Evolutionary conservation across 192 early-diverging fungal genomes (phyloP).

Genomic region (Backusella luteola): DNA sequence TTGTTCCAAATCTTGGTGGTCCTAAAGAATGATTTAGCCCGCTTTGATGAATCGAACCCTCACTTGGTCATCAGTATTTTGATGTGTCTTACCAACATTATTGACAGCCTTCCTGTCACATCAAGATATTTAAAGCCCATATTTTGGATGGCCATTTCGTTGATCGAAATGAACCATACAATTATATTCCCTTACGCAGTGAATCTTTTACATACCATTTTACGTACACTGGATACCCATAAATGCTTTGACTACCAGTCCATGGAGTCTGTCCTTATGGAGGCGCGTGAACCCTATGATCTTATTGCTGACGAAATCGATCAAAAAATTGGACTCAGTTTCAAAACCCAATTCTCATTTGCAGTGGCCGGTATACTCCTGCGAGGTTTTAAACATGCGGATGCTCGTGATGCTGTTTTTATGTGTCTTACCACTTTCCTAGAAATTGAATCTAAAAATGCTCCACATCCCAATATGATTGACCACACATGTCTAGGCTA

Average conservation of each 20-base stretch:
- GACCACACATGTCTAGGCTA: slow-evolving; percentile 62
- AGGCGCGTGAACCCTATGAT: slow-evolving; percentile 61
- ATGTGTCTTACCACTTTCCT: slow-evolving; percentile 66
- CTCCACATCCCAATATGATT: slow-evolving; percentile 26
- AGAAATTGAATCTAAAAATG: slow-evolving; percentile 58
- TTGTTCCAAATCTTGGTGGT: slow-evolving; percentile 88
- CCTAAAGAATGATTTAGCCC: slow-evolving; percentile 71
- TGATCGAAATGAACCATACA: slow-evolving; percentile 80
- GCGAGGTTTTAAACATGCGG: slow-evolving; percentile 76
- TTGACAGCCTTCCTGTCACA: slow-evolving; percentile 68
- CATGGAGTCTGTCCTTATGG: slow-evolving; percentile 64
- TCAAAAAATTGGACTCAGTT: slow-evolving; percentile 67
- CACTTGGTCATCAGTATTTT: slow-evolving; percentile 79
- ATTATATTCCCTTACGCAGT: slow-evolving; percentile 70
- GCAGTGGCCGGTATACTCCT: slow-evolving; percentile 76
- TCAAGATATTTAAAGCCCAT: slow-evolving; percentile 76
- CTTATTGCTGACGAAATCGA: slow-evolving; percentile 72
- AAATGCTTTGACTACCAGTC: slow-evolving; percentile 46
- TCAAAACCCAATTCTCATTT: slow-evolving; percentile 81
- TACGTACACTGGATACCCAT: slow-evolving; percentile 68
- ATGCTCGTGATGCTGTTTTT: slow-evolving; percentile 65
- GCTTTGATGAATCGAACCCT: slow-evolving; percentile 74
- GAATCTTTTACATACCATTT: slow-evolving; percentile 63
- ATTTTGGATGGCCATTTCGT: slow-evolving; percentile 85
- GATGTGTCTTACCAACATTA: slow-evolving; percentile 82